phyloP scores from a whole-genome alignment of 768 basidiomycete genomes.

The Leccinum aurantiacum region DNA sequence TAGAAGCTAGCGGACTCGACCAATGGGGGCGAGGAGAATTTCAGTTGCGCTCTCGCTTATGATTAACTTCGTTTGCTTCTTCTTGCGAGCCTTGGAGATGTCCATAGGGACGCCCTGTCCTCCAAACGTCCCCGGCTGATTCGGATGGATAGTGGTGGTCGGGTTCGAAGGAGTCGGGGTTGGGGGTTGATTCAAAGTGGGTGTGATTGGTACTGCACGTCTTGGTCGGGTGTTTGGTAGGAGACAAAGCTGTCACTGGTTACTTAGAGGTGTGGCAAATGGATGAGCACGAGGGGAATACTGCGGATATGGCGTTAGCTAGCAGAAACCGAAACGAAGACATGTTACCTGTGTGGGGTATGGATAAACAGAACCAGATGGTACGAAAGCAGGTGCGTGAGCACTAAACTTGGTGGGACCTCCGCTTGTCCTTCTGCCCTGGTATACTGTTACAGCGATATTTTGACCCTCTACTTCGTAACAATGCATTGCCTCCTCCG shows the following conservation, averaged over 20 bases:
- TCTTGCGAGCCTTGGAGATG: constrained; percentile 11
- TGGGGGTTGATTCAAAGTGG: too few species aligned
- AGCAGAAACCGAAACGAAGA: constrained; percentile 3
- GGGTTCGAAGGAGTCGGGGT: too few species aligned
- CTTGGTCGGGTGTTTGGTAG: constrained; percentile 81
- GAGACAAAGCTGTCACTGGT: constrained; percentile 87
- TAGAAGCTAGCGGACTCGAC: constrained; percentile 31
- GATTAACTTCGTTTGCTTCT: constrained; percentile 35
- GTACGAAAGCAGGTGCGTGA: constrained; percentile 74
- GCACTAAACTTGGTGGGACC: constrained; percentile 65
- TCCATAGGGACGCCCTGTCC: too few species aligned
- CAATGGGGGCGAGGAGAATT: constrained; percentile 62
- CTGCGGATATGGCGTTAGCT: constrained; percentile 28
- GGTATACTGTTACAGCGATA: constrained; percentile 80
- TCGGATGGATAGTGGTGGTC: too few species aligned
- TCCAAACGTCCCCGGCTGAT: too few species aligned
- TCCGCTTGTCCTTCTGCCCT: constrained; percentile 58
- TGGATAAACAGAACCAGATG: constrained; percentile 59
- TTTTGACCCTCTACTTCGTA: constrained; percentile 81
- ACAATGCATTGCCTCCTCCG: constrained; percentile 82
- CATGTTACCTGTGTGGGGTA: constrained; percentile 57
- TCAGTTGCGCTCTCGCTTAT: constrained; percentile 68
- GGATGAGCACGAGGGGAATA: constrained; percentile 68
- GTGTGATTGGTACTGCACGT: too few species aligned
- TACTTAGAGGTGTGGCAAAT: constrained; percentile 43